phyloP scores from a whole-genome alignment of 148 eudicot species.

The Nepenthes mirabilis region DNA sequence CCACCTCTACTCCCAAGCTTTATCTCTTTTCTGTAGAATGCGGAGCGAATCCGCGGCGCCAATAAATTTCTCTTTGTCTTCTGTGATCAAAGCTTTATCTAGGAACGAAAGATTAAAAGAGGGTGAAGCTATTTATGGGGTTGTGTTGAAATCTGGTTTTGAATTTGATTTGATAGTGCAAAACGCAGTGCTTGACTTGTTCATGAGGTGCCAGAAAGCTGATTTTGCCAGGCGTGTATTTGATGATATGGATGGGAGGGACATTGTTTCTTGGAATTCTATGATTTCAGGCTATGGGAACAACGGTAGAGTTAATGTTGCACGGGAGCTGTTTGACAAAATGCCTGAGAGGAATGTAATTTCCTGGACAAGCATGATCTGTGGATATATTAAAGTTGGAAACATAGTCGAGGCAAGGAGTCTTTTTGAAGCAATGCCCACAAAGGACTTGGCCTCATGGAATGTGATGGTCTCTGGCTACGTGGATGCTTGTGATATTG shows the following conservation, averaged over 20 bases:
- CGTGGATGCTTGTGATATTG: constrained; percentile 8
- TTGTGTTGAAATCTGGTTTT: too few species aligned
- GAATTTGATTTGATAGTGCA: constrained; percentile 14
- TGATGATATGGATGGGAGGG: too few species aligned
- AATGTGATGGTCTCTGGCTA: constrained; percentile 25
- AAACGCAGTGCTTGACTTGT: constrained; percentile 15
- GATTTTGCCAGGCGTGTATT: constrained; percentile 16
- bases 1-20: constrained; percentile 8
- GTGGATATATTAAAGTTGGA: background rate
- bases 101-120: constrained; percentile 8
- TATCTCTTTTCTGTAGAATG: constrained; percentile 12
- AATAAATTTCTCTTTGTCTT: constrained; percentile 16
- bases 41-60: background rate
- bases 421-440: constrained; percentile 22
- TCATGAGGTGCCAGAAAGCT: constrained; percentile 19
- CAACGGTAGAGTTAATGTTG: too few species aligned
- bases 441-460: constrained; percentile 24
- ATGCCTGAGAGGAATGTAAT: too few species aligned
- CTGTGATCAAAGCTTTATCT: constrained; percentile 17
- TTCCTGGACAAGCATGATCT: too few species aligned
- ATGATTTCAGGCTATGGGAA: too few species aligned
- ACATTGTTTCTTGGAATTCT: too few species aligned
- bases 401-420: constrained; percentile 19
- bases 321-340: too few species aligned
- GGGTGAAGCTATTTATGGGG: too few species aligned